A percentile compares a stretch with the other conserved stretches of the same genome.
phyloP scores from a whole-genome alignment of 2,329 filamentous ascomycete genomes.

The Microsporum ferrugineum region DNA sequence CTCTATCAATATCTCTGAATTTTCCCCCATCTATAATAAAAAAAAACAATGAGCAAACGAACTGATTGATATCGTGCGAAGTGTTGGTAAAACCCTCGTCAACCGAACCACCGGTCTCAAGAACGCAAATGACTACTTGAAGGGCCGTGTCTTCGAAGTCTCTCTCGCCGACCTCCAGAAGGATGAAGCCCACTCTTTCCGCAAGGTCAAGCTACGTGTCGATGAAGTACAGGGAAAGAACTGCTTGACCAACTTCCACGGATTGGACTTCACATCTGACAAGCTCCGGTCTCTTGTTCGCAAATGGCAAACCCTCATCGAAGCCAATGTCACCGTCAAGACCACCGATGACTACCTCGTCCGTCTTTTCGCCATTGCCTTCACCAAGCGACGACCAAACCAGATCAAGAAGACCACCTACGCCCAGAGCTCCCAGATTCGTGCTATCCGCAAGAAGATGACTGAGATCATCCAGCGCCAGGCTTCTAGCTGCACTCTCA shows the following conservation, averaged over 20 bases:
- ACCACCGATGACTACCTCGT: constrained; percentile 99
- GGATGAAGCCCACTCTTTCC: constrained; percentile 99
- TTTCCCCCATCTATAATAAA: neutral
- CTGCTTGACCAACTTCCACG: constrained; percentile 99
- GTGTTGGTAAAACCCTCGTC: constrained; percentile 98
- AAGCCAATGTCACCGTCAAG: constrained; percentile 99
- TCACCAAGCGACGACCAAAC: constrained; percentile 98
- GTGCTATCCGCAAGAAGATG: constrained; percentile 99
- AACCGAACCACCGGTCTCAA: constrained; percentile 99
- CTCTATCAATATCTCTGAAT: neutral
- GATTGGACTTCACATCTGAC: constrained; percentile 99
- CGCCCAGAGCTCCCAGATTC: constrained; percentile 91
- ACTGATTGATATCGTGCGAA: constrained; percentile 33
- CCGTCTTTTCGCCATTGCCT: constrained; percentile 96
- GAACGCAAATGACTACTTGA: constrained; percentile 98
- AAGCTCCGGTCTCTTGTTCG: constrained; percentile 98
- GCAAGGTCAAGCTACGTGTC: constrained; percentile 97
- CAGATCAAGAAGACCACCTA: constrained; percentile 99
- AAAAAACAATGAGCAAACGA: constrained; percentile 8
- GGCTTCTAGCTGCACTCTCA: constrained; percentile 84
- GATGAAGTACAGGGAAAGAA: constrained; percentile 99
- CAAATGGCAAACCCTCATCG: constrained; percentile 99
- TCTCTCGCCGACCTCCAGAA: constrained; percentile 98
- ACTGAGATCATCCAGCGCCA: constrained; percentile 96
- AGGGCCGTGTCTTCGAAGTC: constrained; percentile 97